Evolutionary conservation across 2,329 filamentous ascomycete genomes (phyloP), one percentile per base, ranked within the genome.

Genomic region (Clonostachys rosea): DNA sequence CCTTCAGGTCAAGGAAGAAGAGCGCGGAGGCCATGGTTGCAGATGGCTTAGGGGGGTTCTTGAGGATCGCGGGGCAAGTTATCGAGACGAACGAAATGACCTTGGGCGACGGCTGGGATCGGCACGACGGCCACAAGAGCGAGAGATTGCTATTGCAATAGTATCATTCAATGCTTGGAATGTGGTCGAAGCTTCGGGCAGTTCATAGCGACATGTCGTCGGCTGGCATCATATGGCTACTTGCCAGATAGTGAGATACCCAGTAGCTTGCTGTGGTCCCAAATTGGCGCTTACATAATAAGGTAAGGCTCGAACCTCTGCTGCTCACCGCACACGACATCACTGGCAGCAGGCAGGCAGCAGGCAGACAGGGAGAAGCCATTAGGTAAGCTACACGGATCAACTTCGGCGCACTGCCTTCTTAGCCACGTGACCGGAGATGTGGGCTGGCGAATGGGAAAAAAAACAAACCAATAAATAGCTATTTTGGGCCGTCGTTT

Each of bases 1-100:
- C 94, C 90, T 99, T 99, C 58, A 99, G 81, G 70, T 99, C 94
- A 62, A 99, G 86, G 69, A 99, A 99, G 81, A 99, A 99, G 62
- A 99, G 68, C 55, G 94, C 94, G 51, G 94, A 99, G 59, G 94
- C 94, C 94, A 99, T 99, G 65, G 59, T 77, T 39, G 36, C 36
- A 70, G 60, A 37, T 39, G 43, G 42, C 49, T 47, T 50, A 45
- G 48, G 48, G 14, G 14, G 14, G 6, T 18, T n/a, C n/a, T 18
- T 48, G 50, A 55, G 53, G 53, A 55, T 54, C 56, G 57, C 54
- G 51, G 50, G 48, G 50, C 52, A 55, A 52, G 49, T 47, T 53
- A 50, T 56, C 37, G 47, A 49, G 8, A 35, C 54, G 49, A 52
- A 45, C 49, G 47, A 50, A 51, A 48, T 40, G 47, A 51, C 40